These are phyloP conservation scores for Suillus americanus DNA, from an alignment of 768 basidiomycete species.

Conservation along the genomic window DNA sequence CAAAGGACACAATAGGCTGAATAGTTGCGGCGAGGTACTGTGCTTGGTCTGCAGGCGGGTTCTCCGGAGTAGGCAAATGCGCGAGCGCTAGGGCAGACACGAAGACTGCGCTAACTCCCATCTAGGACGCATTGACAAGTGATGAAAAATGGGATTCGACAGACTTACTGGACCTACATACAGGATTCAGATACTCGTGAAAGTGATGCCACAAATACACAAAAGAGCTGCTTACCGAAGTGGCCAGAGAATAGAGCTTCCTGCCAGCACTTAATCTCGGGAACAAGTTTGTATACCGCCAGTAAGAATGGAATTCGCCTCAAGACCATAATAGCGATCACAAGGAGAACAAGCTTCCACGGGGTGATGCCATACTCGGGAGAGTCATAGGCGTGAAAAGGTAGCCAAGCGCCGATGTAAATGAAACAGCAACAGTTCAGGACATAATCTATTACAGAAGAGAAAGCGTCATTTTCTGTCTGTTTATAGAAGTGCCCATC, in stretches of 20 bases:
- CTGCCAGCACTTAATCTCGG: conserved; percentile 80
- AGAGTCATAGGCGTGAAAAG: conserved; percentile 57
- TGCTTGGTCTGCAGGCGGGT: conserved; percentile 64
- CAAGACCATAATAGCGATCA: conserved; percentile 65
- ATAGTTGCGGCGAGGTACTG: conserved; percentile 71
- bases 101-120: conserved; percentile 93
- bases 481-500: conserved; percentile 80
- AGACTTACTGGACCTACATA: conserved; percentile 51
- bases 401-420: conserved; percentile 87
- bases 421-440: conserved; percentile 80
- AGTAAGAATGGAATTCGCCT: conserved; percentile 82
- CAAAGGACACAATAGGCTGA: conserved; percentile 83
- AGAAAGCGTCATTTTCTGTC: conserved; percentile 82
- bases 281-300: conserved; percentile 77
- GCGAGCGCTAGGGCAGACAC: conserved; percentile 73
- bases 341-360: conserved; percentile 70
- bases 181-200: neutral
- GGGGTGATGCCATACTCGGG: conserved; percentile 61
- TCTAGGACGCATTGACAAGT: conserved; percentile 38
- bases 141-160: neutral
- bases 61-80: conserved; percentile 53
- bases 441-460: conserved; percentile 86
- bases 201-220: neutral
- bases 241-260: conserved; percentile 92
- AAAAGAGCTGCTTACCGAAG: conserved; percentile 56